Evolutionary conservation across 345 rosid species (phyloP), one percentile per base, ranked within the genome.

Genomic region (Punica granatum): DNA sequence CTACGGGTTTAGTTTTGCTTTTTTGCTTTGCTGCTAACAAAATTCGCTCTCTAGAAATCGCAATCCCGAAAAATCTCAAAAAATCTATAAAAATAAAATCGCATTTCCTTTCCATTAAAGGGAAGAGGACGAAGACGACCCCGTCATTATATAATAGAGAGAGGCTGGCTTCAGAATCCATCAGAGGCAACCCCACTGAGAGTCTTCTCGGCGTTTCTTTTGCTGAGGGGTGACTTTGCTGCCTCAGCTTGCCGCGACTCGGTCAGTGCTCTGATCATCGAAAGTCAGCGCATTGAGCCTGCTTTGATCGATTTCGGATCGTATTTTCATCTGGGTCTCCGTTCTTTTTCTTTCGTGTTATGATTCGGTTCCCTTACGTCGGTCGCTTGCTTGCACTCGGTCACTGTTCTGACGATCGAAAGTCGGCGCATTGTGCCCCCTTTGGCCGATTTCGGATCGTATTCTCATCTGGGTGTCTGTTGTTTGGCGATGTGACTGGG

Each of bases 221-320:
- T 15, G 65, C 37, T 16, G 31, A 25, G 30, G 31, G 10, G 26
- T 3, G 30, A 18, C 49, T 44, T 1, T 44, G 6, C 7, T 1
- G 19, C 49, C 19, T 44, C 31, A 23, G 21, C 44, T 36, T 7
- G 66, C 31, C 48, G 66, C 43, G 65, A 21, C 43, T 36, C 66
- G 66, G 66, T 36, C 66, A 36, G 66, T 63, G 33, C n/a, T 63
- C 49, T 63, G 66, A 63, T 63, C 49, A 26, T 16, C 48, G 32
- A 6, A 63, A 62, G 43, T 25, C 42, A 31, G 26, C 26, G 43
- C 65, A 32, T 62, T 34, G 43, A 34, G 42, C 23, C 58, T 13
- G 30, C 11, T 51, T n/a, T 51, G 23, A 0, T 23, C 26, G 28
- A 6, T 51, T 23, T 56, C 34, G 61, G 59, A 30, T 56, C 61